Base-by-base conservation (phyloP, 169 alveolate genomes). In the Plasmodium berghei region DNA sequence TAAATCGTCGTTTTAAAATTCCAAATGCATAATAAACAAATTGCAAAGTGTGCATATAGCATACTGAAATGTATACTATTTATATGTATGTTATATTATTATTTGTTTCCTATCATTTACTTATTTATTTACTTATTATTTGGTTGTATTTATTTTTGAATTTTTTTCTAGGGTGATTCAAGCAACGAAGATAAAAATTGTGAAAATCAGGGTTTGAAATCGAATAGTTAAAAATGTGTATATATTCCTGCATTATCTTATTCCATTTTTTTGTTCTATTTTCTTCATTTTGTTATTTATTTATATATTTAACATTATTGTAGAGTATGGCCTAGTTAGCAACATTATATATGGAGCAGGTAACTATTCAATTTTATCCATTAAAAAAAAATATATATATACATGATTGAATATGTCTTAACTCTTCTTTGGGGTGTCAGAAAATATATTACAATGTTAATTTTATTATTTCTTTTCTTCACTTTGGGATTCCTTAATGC, bases 311-410 rank as follows among this genome's bases (percentile, higher is more conserved):
- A 16, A 3, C 18, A 10, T 66, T 56, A 34, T 59, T 24, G 80
- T 40, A 52, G 64, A 67, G 9, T 80, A 66, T 40, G 90, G 90
- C 20, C 12, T 80, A 8, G 83, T 80, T 1, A 62, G 56, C 59
- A 80, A 80, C 34, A 80, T 80, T 22, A 66, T 80, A 66, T 80
- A 67, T 70, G 90, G 90, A 0, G 90, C 90, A 54, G 83, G 90
- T 80, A 66, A 61, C 14, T 20, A 14, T 58, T 40, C n/a, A 56
- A 28, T 14, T 28, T 28, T 34, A 4, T 34, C 22, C 14, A 9
- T 3, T 40, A 34, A 40, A 55, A 24, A 18, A 3, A 74, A 28
- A 54, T 42, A 18, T 72, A 42, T 61, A 22, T 61, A 61, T 22
- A 42, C 40, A 34, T 28, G n/a, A 20, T 10, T 74, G 45, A 34